Base-by-base conservation (phyloP, 1,139 yeast genomes). In the Magnusiomyces clavatus region DNA sequence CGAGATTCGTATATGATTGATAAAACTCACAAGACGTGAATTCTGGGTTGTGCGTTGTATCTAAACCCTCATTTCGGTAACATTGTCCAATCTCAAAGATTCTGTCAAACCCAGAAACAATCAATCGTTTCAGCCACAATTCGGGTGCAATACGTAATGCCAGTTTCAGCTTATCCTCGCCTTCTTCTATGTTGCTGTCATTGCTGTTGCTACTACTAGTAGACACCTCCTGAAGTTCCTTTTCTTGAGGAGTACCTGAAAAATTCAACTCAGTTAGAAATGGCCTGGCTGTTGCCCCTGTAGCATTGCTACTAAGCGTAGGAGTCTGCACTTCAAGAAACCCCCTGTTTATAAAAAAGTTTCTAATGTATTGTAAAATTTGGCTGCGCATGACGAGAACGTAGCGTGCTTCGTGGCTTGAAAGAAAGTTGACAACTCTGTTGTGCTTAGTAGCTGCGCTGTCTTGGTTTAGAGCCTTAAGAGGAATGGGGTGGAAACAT, bases 1-100 rank as follows among this genome's bases (percentile, higher is more conserved):
- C 77, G 48, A 90, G 74, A 49, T 77, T 76, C 3, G 90, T 83
- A 62, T 79, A 89, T 1, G 92, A 79, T 68, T 86, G 87, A 66
- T 92, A 92, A 64, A 90, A 89, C 68, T 92, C 98, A 70, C 97
- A 89, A 12, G 92, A 81, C 14, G 96, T 83, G 64, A 90, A 92
- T 67, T 92, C 98, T 0, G 97, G 97, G 70, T 92, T 92, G 66
- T 92, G 98, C 1, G 96, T 87, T 53, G 83, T 77, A 65, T 92
- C 97, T 46, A 90, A 76, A 4, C 97, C 97, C 69, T 92, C 98
- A 63, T 92, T 92, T 58, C 98, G 74, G 66, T 90, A 92, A 48
- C 78, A 82, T 52, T 78, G 78, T 0, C 97, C 97, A 48, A 92
- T 79, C 64, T 92, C 98, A 68, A 81, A 92, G 5, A 92, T 82